Evolutionary conservation across 2,329 filamentous ascomycete species (phyloP).

Genomic region (Chrysoporthe puriensis): DNA sequence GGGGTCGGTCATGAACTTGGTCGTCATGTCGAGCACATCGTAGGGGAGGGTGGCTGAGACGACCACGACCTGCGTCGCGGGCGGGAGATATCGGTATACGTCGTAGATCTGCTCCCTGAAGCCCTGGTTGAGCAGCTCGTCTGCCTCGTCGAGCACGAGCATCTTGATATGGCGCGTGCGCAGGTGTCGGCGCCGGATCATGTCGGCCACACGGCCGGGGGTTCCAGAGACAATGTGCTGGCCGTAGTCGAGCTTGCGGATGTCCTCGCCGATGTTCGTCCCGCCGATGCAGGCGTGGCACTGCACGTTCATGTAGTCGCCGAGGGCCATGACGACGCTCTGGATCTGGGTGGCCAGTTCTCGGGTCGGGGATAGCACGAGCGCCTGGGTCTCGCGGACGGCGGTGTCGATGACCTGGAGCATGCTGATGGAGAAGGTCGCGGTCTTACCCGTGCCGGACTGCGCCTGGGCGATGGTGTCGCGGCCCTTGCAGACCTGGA

Average conservation of each 20-base stretch:
- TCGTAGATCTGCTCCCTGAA: constrained; percentile 99
- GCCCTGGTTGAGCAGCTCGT: constrained; percentile 94
- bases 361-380: constrained; percentile 96
- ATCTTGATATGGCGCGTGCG: constrained; percentile 99
- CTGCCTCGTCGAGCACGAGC: constrained; percentile 98
- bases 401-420: constrained; percentile 97
- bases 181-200: constrained; percentile 97
- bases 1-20: constrained; percentile 99
- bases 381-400: constrained; percentile 95
- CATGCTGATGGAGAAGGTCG: constrained; percentile 98
- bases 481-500: constrained; percentile 98
- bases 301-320: constrained; percentile 99
- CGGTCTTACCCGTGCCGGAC: constrained; percentile 99
- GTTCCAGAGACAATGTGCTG: constrained; percentile 98
- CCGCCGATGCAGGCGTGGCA: constrained; percentile 99
- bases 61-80: constrained; percentile 97
- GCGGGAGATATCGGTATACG: constrained; percentile 98
- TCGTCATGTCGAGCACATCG: constrained; percentile 98
- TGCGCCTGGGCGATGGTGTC: constrained; percentile 98
- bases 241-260: constrained; percentile 94
- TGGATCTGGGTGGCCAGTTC: constrained; percentile 99
- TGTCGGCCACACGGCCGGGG: constrained; percentile 97
- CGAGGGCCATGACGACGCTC: constrained; percentile 97
- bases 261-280: constrained; percentile 97
- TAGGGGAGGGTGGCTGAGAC: constrained; percentile 98